Conservation (phyloP, 2,329 filamentous ascomycete genomes). For the Calonectria hawksworthii region DNA sequence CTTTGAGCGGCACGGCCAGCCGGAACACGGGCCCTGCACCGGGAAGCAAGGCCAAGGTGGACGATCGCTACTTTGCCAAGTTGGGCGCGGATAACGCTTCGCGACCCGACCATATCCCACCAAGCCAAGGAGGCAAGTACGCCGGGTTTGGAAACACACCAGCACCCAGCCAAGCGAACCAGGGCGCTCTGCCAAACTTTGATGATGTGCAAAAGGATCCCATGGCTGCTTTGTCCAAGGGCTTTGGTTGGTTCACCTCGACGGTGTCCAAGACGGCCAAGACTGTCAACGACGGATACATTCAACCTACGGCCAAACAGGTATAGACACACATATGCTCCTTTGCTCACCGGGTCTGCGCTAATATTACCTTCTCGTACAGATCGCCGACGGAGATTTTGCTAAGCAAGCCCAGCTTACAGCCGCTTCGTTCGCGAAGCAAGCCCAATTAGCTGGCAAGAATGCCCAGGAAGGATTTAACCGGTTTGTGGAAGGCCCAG, state of each 20-base stretch:
- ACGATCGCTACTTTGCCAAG: slow-evolving; percentile 92
- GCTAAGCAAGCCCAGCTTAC: slow-evolving; percentile 75
- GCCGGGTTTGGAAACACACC: slow-evolving; percentile 88
- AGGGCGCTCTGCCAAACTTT: slow-evolving; percentile 73
- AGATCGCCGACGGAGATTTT: slow-evolving; percentile 86
- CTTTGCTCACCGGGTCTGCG: not conserved
- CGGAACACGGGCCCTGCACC: slow-evolving; percentile 56
- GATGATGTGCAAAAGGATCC: slow-evolving; percentile 94
- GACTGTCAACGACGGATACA: slow-evolving; percentile 89
- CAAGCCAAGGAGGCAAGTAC: slow-evolving; percentile 94
- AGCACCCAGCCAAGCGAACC: slow-evolving; percentile 61
- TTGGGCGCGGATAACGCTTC: slow-evolving; percentile 87
- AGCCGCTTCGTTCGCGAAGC: slow-evolving; percentile 75
- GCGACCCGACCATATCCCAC: slow-evolving; percentile 80
- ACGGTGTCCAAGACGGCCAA: slow-evolving; percentile 93
- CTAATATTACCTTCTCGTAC: slow-evolving; percentile 39
- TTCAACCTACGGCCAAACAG: slow-evolving; percentile 93
- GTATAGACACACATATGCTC: slow-evolving; percentile 59
- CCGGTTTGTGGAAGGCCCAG: slow-evolving; percentile 87
- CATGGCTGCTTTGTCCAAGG: slow-evolving; percentile 87
- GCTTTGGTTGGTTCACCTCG: slow-evolving; percentile 93
- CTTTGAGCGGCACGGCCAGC: slow-evolving; percentile 55
- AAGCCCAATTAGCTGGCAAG: slow-evolving; percentile 78
- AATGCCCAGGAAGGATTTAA: slow-evolving; percentile 85
- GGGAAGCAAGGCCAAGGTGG: slow-evolving; percentile 70